Conservation (phyloP, 352 stramenopile species). For the Bremia lactucae region DNA sequence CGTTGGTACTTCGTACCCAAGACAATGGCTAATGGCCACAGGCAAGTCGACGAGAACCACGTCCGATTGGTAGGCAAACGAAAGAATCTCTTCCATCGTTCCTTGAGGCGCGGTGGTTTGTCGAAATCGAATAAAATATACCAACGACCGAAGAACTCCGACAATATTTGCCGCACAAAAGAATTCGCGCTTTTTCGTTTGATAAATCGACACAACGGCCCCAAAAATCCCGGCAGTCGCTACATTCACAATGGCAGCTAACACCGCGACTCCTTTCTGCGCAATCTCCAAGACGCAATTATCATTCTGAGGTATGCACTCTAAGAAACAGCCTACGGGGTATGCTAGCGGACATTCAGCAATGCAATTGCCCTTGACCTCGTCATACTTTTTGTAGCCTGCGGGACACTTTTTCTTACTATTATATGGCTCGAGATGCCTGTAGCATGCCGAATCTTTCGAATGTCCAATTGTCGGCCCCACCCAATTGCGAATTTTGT, state of each 20-base stretch:
- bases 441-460: slow-evolving; percentile 21
- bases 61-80: slow-evolving; percentile 13
- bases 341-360: slow-evolving; percentile 1
- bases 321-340: neutral
- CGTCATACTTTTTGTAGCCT: slow-evolving; percentile 8
- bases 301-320: slow-evolving; percentile 2
- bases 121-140: slow-evolving; percentile 12
- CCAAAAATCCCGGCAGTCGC: slow-evolving; percentile 13
- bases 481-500: slow-evolving; percentile 26
- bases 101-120: slow-evolving; percentile 9
- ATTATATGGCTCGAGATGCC: slow-evolving; percentile 10
- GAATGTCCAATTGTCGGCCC: slow-evolving; percentile 14
- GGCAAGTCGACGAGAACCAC: slow-evolving; percentile 14
- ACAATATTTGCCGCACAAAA: slow-evolving; percentile 15
- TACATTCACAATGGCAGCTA: slow-evolving; percentile 12
- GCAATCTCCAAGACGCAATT: neutral
- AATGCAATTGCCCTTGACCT: slow-evolving; percentile 4
- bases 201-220: slow-evolving; percentile 1
- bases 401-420: slow-evolving; percentile 11
- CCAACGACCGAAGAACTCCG: slow-evolving; percentile 9
- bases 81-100: slow-evolving; percentile 5
- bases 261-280: neutral
- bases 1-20: slow-evolving; percentile 8
- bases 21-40: slow-evolving; percentile 12
- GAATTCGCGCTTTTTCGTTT: slow-evolving; percentile 3